Evolutionary conservation across 371 early-diverging fungal species (phyloP).

Genomic region (Agmasoma carcini): DNA sequence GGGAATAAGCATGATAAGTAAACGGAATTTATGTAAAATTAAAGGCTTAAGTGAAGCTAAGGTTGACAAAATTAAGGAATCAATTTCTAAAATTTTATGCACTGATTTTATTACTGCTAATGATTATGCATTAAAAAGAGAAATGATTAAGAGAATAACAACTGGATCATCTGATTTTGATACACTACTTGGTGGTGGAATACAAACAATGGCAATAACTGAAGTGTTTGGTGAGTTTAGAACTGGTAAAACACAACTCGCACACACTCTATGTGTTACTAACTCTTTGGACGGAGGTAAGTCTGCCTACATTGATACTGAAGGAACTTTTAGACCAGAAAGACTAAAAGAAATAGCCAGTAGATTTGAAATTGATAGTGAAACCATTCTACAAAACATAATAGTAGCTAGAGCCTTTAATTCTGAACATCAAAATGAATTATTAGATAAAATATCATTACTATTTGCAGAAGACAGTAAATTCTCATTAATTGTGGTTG

Average conservation of each 20-base stretch:
- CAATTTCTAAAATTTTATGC: slow-evolving; percentile 54
- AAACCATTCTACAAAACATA: slow-evolving; percentile 46
- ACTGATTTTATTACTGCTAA: slow-evolving; percentile 25
- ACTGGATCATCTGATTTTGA: slow-evolving; percentile 45
- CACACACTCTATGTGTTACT: slow-evolving; percentile 62
- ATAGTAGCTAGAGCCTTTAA: slow-evolving; percentile 62
- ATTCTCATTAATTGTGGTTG: slow-evolving; percentile 61
- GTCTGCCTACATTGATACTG: slow-evolving; percentile 66
- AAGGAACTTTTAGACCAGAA: slow-evolving; percentile 64
- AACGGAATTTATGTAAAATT: no score
- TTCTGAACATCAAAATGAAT: slow-evolving; percentile 66
- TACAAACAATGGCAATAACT: slow-evolving; percentile 72
- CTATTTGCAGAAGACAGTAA: slow-evolving; percentile 62
- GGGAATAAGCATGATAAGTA: no score
- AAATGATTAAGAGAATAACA: slow-evolving; percentile 25
- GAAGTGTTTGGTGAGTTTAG: slow-evolving; percentile 61
- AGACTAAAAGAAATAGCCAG: slow-evolving; percentile 61
- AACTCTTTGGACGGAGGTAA: slow-evolving; percentile 57
- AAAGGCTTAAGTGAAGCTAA: slow-evolving; percentile 69
- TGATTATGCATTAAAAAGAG: slow-evolving; percentile 21
- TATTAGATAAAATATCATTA: slow-evolving; percentile 59
- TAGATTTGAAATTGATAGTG: slow-evolving; percentile 61
- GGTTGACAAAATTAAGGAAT: slow-evolving; percentile 69
- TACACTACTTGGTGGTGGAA: slow-evolving; percentile 58
- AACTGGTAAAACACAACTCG: slow-evolving; percentile 66